Conservation (phyloP, 2,329 filamentous ascomycete species). For the Dothideomycetidae sp. region DNA sequence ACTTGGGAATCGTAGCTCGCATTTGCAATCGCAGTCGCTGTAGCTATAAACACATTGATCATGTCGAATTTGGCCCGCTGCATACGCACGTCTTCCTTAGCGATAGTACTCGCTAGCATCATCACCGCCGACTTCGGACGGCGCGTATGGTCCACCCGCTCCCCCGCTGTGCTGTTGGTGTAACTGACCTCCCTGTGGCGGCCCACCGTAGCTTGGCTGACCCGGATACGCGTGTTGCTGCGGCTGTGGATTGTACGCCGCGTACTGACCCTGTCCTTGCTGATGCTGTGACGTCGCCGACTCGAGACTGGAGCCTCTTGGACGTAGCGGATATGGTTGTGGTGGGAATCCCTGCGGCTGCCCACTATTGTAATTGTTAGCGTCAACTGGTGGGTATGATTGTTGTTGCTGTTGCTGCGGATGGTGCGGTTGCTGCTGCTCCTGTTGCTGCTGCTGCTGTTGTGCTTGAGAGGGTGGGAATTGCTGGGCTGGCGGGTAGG, state of each 20-base stretch:
- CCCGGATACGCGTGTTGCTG: constrained; percentile 12
- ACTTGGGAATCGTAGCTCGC: too few relatives aligned
- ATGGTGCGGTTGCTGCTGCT: constrained; percentile 10
- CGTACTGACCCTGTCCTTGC: constrained; percentile 2
- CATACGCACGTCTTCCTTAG: too few relatives aligned
- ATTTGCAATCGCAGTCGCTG: too few relatives aligned
- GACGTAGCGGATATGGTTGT: constrained; percentile 6
- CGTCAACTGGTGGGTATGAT: constrained; percentile 11
- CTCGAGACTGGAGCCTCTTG: too few relatives aligned
- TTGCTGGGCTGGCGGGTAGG: constrained; percentile 21
- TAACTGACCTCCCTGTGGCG: neutral
- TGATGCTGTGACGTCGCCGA: neutral
- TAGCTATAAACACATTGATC: too few relatives aligned
- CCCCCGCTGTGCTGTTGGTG: constrained; percentile 10
- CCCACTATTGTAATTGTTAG: too few relatives aligned
- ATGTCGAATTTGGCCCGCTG: too few relatives aligned
- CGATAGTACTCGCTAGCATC: constrained; percentile 25
- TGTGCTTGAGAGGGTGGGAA: constrained; percentile 16
- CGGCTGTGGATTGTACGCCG: constrained; percentile 7
- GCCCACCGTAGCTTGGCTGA: constrained; percentile 3
- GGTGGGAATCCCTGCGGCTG: constrained; percentile 6
- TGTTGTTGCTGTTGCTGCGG: constrained; percentile 7
- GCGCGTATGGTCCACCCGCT: constrained; percentile 12
- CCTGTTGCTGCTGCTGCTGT: constrained; percentile 6
- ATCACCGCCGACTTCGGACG: constrained; percentile 15